These are phyloP conservation scores for Halenospora varia DNA, from an alignment of 495 filamentous ascomycete species.

Conservation along the genomic window DNA sequence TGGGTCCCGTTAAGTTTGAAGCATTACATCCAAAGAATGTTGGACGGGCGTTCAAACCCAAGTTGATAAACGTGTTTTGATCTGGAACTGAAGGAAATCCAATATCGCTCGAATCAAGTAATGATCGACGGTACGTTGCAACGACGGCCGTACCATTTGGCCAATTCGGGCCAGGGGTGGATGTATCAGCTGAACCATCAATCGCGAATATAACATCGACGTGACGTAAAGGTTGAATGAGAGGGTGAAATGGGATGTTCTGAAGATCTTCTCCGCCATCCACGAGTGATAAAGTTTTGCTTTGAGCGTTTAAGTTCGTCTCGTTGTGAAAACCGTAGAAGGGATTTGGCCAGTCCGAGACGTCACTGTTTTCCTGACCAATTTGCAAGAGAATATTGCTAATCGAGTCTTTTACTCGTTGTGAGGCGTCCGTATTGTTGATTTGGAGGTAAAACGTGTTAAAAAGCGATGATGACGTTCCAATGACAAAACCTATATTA, in stretches of 20 bases:
- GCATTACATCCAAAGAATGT: slow-evolving; percentile 88
- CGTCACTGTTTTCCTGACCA: slow-evolving; percentile 58
- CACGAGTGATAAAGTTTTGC: slow-evolving; percentile 64
- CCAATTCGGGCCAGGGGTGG: slow-evolving; percentile 61
- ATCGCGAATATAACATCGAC: slow-evolving; percentile 90
- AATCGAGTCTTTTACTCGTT: slow-evolving; percentile 48
- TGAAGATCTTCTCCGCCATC: slow-evolving; percentile 83
- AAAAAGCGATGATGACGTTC: slow-evolving; percentile 82
- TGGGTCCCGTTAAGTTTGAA: slow-evolving; percentile 50
- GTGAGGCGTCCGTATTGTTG: slow-evolving; percentile 40
- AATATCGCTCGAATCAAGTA: slow-evolving; percentile 60
- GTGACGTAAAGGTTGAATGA: slow-evolving; percentile 69
- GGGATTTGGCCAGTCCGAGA: slow-evolving; percentile 75
- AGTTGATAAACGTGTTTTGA: slow-evolving; percentile 76
- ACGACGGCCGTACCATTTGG: slow-evolving; percentile 81
- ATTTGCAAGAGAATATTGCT: slow-evolving; percentile 46
- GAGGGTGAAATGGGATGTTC: slow-evolving; percentile 79
- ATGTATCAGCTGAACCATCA: slow-evolving; percentile 79
- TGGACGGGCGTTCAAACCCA: slow-evolving; percentile 73
- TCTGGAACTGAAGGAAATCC: slow-evolving; percentile 77
- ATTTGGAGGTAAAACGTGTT: slow-evolving; percentile 65
- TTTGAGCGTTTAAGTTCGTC: slow-evolving; percentile 53
- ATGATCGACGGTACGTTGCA: slow-evolving; percentile 72
- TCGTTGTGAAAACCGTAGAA: slow-evolving; percentile 65
- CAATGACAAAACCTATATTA: slow-evolving; percentile 78